Conservation (phyloP, 768 basidiomycete genomes). For the Tulasnella sp. region DNA sequence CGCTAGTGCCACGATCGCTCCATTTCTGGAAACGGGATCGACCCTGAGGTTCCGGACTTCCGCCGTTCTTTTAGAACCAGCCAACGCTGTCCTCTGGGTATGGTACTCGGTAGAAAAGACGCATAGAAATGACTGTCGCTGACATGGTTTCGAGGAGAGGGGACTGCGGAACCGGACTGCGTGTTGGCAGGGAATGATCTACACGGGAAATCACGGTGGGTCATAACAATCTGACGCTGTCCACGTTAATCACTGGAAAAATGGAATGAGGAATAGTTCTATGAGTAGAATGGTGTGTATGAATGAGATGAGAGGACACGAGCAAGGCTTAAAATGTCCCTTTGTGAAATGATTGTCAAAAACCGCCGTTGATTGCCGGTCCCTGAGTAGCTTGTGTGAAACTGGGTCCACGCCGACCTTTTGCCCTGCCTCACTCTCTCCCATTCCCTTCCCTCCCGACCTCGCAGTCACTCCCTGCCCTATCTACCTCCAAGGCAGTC, state of each 20-base stretch:
- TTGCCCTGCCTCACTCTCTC: background rate
- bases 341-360: background rate
- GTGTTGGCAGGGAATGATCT: background rate
- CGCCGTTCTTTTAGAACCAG: background rate
- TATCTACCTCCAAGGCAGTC: background rate
- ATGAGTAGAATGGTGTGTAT: background rate
- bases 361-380: background rate
- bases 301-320: background rate
- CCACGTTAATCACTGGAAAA: background rate
- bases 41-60: background rate
- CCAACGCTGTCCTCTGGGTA: background rate
- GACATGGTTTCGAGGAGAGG: background rate
- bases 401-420: background rate
- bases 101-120: background rate
- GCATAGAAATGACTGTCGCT: background rate
- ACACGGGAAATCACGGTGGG: background rate
- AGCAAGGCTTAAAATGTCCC: background rate
- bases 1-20: background rate
- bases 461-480: background rate
- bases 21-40: background rate
- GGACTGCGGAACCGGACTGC: background rate
- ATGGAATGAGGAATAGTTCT: background rate
- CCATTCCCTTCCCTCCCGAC: background rate
- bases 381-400: background rate
- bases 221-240: background rate